Conservation (phyloP, 176 grass and related monocot genomes). For the Triticum monococcum region DNA sequence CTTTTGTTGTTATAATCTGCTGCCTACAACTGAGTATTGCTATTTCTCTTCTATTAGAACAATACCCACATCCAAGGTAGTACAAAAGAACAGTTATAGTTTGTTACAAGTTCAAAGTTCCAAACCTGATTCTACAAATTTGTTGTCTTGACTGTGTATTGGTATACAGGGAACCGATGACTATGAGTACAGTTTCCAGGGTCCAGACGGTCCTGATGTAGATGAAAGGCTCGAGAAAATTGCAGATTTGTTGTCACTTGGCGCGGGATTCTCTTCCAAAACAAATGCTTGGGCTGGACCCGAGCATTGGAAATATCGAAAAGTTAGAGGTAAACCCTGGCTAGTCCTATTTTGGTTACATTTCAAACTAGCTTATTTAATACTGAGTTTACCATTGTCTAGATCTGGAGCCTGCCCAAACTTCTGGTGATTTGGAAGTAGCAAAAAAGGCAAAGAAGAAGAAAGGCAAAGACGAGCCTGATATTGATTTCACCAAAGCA, state of each 20-base stretch:
- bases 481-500: conserved; percentile 79
- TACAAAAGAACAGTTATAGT: conserved; percentile 1
- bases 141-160: neutral
- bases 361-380: conserved; percentile 10
- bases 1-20: conserved; percentile 7
- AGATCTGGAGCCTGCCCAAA: conserved; percentile 51
- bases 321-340: conserved; percentile 63
- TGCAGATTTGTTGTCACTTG: conserved; percentile 71
- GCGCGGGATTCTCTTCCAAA: conserved; percentile 70
- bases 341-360: conserved; percentile 15
- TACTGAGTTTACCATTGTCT: conserved; percentile 13
- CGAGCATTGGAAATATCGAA: conserved; percentile 95
- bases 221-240: conserved; percentile 73
- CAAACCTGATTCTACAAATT: neutral
- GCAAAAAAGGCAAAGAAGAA: conserved; percentile 61
- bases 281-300: conserved; percentile 99
- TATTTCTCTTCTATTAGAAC: neutral
- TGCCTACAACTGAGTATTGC: neutral
- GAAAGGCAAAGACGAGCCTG: conserved; percentile 48
- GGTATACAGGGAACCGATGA: conserved; percentile 57
- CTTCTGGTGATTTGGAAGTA: conserved; percentile 48
- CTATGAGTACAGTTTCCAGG: conserved; percentile 56
- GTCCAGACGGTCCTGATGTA: conserved; percentile 31
- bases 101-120: neutral
- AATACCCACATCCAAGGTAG: neutral